Evolutionary conservation across 2,329 filamentous ascomycete genomes (phyloP).

Genomic region (Phialophora expanda): DNA sequence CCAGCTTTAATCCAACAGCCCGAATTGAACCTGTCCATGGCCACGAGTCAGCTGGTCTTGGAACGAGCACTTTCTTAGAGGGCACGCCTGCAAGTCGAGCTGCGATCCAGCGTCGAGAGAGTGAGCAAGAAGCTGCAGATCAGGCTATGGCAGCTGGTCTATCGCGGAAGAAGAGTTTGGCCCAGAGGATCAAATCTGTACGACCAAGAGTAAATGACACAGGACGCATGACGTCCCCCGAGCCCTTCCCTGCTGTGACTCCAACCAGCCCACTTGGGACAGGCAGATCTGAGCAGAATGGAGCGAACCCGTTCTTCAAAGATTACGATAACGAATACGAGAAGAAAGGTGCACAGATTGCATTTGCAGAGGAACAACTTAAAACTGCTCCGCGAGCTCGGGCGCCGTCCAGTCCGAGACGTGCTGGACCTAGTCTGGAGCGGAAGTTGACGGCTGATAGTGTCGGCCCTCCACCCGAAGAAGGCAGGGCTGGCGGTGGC

Average conservation of each 20-base stretch:
- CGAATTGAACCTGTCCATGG: conserved; percentile 79
- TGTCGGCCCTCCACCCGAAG: conserved; percentile 43
- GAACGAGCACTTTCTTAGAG: conserved; percentile 94
- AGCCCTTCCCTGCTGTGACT: conserved; percentile 43
- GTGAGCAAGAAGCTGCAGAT: conserved; percentile 64
- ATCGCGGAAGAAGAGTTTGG: conserved; percentile 90
- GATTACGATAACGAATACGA: conserved; percentile 75
- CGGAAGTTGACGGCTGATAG: conserved; percentile 67
- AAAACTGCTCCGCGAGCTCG: conserved; percentile 45
- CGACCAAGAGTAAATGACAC: conserved; percentile 66
- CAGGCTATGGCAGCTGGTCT: conserved; percentile 61
- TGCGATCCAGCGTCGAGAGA: conserved; percentile 76
- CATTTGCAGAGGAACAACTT: conserved; percentile 54
- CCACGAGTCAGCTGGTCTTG: conserved; percentile 79
- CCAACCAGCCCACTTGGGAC: conserved; percentile 43
- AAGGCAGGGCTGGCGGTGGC: conserved; percentile 55
- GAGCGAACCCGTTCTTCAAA: conserved; percentile 79
- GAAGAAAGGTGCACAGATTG: conserved; percentile 66
- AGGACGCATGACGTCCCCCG: conserved; percentile 64
- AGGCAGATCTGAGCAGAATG: conserved; percentile 48
- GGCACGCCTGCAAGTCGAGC: conserved; percentile 84
- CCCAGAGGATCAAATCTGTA: conserved; percentile 81
- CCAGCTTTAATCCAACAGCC: conserved; percentile 69
- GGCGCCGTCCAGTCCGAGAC: conserved; percentile 65
- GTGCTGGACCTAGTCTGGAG: conserved; percentile 59